phyloP scores from a whole-genome alignment of 257 asterid genomes.

The Rubia yunnanensis region DNA sequence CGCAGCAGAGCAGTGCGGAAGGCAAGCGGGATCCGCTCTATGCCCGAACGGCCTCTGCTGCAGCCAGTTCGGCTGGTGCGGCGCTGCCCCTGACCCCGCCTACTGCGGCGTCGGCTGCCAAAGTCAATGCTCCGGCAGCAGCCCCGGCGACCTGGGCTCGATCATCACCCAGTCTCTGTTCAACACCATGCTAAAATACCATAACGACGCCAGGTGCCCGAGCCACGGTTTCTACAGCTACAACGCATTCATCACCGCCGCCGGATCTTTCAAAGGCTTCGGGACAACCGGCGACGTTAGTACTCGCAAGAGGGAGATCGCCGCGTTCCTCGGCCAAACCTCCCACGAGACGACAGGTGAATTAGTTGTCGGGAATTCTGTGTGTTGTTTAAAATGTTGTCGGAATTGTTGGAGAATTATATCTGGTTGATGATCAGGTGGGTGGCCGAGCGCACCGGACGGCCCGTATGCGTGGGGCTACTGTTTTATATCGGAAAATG shows the following conservation, averaged over 20 bases:
- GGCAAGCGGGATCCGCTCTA: slow-evolving; percentile 28
- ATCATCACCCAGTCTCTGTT: slow-evolving; percentile 11
- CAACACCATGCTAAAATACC: slow-evolving; percentile 17
- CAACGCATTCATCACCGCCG: slow-evolving; percentile 26
- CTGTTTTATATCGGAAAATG: slow-evolving; percentile 15
- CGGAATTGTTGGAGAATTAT: no score
- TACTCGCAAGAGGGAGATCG: slow-evolving; percentile 22
- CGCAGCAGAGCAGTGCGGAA: slow-evolving; percentile 25
- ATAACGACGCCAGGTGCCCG: slow-evolving; percentile 14
- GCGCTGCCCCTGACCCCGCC: not conserved
- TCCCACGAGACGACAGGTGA: slow-evolving; percentile 14
- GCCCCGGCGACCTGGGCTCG: slow-evolving; percentile 3
- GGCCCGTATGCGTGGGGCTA: slow-evolving; percentile 26
- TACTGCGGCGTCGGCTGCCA: slow-evolving; percentile 22
- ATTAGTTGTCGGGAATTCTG: not conserved
- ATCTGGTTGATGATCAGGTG: slow-evolving; percentile 11
- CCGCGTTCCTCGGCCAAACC: slow-evolving; percentile 29
- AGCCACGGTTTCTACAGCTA: slow-evolving; percentile 27
- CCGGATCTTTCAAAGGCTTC: slow-evolving; percentile 22
- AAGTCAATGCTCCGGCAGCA: slow-evolving; percentile 19
- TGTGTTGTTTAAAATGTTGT: no score
- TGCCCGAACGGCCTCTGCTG: slow-evolving; percentile 26
- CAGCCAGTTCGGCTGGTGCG: slow-evolving; percentile 28
- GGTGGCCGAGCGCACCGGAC: slow-evolving; percentile 16
- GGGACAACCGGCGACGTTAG: slow-evolving; percentile 23